These are phyloP conservation scores for Vitis hybrid DNA, from an alignment of 177 flowering plant genomes.

Conservation along the genomic window DNA sequence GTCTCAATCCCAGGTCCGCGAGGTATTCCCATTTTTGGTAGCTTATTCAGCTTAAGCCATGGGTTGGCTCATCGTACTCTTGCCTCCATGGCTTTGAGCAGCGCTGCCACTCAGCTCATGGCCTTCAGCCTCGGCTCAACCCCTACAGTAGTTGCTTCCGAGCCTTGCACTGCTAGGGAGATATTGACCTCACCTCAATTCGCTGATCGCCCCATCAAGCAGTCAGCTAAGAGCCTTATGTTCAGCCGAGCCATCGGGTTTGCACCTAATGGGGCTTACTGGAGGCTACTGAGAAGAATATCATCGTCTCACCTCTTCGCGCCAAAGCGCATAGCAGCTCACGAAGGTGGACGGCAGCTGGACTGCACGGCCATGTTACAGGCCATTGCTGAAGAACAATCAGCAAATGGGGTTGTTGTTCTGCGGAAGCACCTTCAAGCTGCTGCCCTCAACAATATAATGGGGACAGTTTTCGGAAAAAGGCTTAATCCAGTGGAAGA, in stretches of 20 bases:
- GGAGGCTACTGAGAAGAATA: constrained; percentile 62
- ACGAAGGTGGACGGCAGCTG: constrained; percentile 40
- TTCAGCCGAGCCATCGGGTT: constrained; percentile 82
- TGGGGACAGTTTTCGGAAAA: constrained; percentile 67
- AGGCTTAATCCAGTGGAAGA: constrained; percentile 25
- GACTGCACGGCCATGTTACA: constrained; percentile 48
- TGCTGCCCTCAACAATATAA: constrained; percentile 63
- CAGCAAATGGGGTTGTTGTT: constrained; percentile 24
- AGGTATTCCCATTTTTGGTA: constrained; percentile 67
- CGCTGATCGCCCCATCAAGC: constrained; percentile 72
- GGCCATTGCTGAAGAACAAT: constrained; percentile 33
- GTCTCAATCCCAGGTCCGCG: constrained; percentile 57
- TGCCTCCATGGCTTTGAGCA: constrained; percentile 36
- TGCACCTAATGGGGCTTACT: constrained; percentile 69
- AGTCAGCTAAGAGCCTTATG: constrained; percentile 65
- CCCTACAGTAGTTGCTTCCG: constrained; percentile 55
- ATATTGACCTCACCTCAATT: constrained; percentile 57
- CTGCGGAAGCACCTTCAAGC: constrained; percentile 48
- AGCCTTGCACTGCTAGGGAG: constrained; percentile 53
- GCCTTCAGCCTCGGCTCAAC: constrained; percentile 68
- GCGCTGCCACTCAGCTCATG: constrained; percentile 47
- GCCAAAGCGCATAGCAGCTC: constrained; percentile 53
- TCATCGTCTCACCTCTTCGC: constrained; percentile 66
- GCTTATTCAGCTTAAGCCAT: constrained; percentile 36
- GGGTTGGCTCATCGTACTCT: constrained; percentile 66